phyloP scores from a whole-genome alignment of 2,329 filamentous ascomycete genomes.

The Emmonsiellopsis sp. region DNA sequence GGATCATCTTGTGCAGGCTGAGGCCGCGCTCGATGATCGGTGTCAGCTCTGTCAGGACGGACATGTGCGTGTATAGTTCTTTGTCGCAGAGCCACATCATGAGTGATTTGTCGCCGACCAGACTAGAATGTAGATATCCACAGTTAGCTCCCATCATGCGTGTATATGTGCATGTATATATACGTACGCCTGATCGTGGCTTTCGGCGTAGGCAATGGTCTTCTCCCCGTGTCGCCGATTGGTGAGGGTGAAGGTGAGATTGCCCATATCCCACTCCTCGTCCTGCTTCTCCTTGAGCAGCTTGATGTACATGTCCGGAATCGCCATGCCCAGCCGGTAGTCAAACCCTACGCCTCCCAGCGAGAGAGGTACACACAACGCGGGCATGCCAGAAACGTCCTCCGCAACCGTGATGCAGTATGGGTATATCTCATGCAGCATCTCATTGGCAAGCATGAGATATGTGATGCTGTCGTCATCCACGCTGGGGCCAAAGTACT shows the following conservation, averaged over 20 bases:
- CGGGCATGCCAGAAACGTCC: constrained; percentile 97
- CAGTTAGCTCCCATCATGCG: constrained; percentile 12
- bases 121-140: constrained; percentile 39
- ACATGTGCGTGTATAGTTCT: constrained; percentile 98
- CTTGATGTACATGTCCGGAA: constrained; percentile 99
- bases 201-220: constrained; percentile 95
- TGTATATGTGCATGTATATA: not conserved
- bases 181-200: constrained; percentile 91
- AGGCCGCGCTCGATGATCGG: constrained; percentile 84
- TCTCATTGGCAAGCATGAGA: constrained; percentile 91
- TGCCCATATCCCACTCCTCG: constrained; percentile 81
- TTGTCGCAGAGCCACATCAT: constrained; percentile 99
- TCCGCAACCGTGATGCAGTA: constrained; percentile 86
- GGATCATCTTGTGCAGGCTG: constrained; percentile 94
- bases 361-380: constrained; percentile 76
- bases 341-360: constrained; percentile 93
- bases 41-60: constrained; percentile 70
- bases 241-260: constrained; percentile 76
- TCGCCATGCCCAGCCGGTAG: constrained; percentile 93
- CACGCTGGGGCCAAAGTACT: constrained; percentile 84
- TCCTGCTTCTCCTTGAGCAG: constrained; percentile 90
- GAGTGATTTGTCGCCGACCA: constrained; percentile 92
- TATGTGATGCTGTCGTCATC: constrained; percentile 94
- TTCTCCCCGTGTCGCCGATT: constrained; percentile 94
- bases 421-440: constrained; percentile 86